phyloP scores from a whole-genome alignment of 1,284 basidiomycete species.

The Ganoderma resinaceum region DNA sequence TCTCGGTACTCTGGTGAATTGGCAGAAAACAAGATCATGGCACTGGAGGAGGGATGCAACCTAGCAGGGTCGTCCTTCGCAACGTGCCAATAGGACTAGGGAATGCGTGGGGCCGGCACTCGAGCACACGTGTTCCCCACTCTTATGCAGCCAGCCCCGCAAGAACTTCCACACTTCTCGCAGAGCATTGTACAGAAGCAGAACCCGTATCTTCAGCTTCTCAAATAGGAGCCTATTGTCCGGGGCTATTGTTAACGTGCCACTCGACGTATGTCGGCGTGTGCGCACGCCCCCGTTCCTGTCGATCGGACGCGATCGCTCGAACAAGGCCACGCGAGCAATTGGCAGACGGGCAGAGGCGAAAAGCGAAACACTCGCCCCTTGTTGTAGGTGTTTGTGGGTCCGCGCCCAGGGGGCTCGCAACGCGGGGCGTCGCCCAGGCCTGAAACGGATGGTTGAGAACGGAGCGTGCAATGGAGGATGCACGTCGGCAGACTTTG shows the following conservation, averaged over 20 bases:
- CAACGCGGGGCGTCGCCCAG: neutral
- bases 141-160: neutral
- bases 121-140: neutral
- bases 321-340: neutral
- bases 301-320: neutral
- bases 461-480: slow-evolving; percentile 1
- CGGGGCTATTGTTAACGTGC: neutral
- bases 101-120: neutral
- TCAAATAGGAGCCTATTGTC: neutral
- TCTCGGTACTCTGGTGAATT: neutral
- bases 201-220: neutral
- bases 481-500: neutral
- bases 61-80: neutral
- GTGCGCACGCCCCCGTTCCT: neutral
- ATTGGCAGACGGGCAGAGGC: neutral
- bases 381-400: slow-evolving; percentile 7
- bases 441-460: neutral
- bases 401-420: neutral
- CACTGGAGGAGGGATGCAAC: neutral
- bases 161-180: neutral
- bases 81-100: neutral
- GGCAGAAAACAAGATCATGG: neutral
- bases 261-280: neutral
- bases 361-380: neutral
- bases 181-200: neutral